Conservation (phyloP, 768 basidiomycete genomes). For the Pisolithus sp. region DNA sequence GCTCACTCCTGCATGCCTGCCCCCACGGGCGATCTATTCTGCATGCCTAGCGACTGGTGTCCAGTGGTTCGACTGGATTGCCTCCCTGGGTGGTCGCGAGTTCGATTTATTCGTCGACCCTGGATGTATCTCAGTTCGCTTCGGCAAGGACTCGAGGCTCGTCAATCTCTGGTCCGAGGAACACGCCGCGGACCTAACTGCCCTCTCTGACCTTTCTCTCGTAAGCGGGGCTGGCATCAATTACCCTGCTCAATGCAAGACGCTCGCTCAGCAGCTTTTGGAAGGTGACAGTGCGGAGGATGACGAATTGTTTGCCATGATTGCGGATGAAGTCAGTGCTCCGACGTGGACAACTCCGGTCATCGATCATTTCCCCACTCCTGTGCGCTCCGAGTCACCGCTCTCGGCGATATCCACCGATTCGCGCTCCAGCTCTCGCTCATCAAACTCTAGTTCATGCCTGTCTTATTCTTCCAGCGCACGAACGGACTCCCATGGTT, state of each 20-base stretch:
- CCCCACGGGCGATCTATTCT: conserved; percentile 64
- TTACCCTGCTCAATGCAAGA: conserved; percentile 37
- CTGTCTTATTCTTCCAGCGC: conserved; percentile 64
- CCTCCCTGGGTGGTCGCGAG: conserved; percentile 58
- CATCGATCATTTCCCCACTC: conserved; percentile 50
- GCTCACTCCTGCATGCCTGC: conserved; percentile 60
- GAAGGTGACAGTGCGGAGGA: conserved; percentile 69
- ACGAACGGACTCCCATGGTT: conserved; percentile 43
- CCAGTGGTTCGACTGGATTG: conserved; percentile 80
- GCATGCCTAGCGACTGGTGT: conserved; percentile 65
- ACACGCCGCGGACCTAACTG: conserved; percentile 25
- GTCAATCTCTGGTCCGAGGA: conserved; percentile 67
- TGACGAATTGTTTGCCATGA: conserved; percentile 66
- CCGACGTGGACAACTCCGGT: conserved; percentile 68
- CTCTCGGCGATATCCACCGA: conserved; percentile 49
- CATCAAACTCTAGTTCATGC: conserved; percentile 67
- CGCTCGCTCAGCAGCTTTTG: conserved; percentile 67
- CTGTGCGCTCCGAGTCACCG: conserved; percentile 49
- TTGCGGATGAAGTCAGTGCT: conserved; percentile 62
- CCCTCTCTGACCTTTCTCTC: conserved; percentile 4
- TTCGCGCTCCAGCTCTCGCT: conserved; percentile 50
- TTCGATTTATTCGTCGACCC: conserved; percentile 81
- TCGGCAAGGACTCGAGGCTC: conserved; percentile 40
- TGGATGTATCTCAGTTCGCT: conserved; percentile 66
- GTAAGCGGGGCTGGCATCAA: conserved; percentile 14